A percentile compares a stretch with the other conserved stretches of the same genome.
These are phyloP conservation scores for Globisporangium splendens DNA, from an alignment of 352 stramenopile genomes.

Conservation along the genomic window DNA sequence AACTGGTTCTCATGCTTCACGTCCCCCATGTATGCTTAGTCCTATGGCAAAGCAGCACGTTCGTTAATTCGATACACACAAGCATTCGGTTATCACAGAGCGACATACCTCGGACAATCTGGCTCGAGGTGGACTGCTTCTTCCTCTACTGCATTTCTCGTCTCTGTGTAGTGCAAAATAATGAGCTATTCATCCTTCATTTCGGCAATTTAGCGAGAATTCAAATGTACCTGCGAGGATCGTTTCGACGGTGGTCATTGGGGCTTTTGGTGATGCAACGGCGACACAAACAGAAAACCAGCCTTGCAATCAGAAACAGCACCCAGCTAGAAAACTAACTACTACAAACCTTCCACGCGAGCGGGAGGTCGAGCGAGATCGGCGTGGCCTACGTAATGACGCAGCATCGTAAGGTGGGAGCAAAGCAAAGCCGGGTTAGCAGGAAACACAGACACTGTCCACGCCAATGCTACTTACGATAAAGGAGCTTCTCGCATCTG, in stretches of 20 bases:
- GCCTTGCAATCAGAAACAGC: not conserved
- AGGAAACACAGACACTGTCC: too few species aligned
- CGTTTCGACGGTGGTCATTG: slow-evolving; percentile 1
- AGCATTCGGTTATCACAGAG: not conserved
- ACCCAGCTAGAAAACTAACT: not conserved
- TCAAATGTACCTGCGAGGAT: not conserved
- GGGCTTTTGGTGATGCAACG: not conserved
- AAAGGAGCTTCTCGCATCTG: slow-evolving; percentile 47
- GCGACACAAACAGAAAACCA: not conserved
- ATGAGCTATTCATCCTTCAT: not conserved
- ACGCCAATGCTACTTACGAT: slow-evolving; percentile 7
- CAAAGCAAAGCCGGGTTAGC: not conserved
- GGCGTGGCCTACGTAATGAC: slow-evolving; percentile 7
- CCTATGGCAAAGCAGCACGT: not conserved
- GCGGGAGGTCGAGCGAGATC: slow-evolving; percentile 21
- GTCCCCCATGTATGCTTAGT: not conserved
- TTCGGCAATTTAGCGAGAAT: not conserved
- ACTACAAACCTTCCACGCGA: slow-evolving; percentile 7
- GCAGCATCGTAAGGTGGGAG: not conserved
- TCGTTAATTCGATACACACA: not conserved
- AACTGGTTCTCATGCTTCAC: too few species aligned
- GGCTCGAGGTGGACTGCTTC: not conserved
- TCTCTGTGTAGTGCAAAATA: not conserved
- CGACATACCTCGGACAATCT: slow-evolving; percentile 1
- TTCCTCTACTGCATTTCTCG: not conserved